Base-by-base conservation (phyloP, 139 green algal genomes). In the Raphidocelis subcapitata region DNA sequence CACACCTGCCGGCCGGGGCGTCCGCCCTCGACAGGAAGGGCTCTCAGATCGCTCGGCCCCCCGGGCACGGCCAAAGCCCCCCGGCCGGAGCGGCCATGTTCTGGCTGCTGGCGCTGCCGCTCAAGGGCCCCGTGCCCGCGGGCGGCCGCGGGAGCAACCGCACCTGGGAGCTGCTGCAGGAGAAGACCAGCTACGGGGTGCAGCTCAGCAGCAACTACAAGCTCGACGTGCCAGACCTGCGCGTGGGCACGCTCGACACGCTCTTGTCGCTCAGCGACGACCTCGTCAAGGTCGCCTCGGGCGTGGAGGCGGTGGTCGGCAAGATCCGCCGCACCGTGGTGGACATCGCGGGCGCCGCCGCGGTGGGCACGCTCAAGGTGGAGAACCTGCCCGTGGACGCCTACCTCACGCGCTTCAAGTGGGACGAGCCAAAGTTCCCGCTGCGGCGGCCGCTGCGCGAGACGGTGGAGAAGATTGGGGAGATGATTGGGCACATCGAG, bases 401-500 rank as follows among this genome's bases (percentile, higher is more conserved):
- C 14, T 76, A 69, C 59, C 59, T 76, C 35, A 76, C 57, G 14
- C 69, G 69, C 20, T 76, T 76, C 69, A 68, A 32, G 41, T 99
- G 96, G 96, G 88, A 99, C 72, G 96, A 98, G 81, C 93, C 94
- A 20, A 99, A 99, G 85, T 97, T 97, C 71, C 95, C 96, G 0
- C 70, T 87, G 5, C 86, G 90, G 15, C 82, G 88, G 3, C 88
- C 93, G 0, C 84, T 98, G 37, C 86, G 86, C 47, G 96, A 99
- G 62, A 97, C 88, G 14, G 87, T 99, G 23, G 81, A 92, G 2
- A 92, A 92, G 61, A 92, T 99, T 44, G 85, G 78, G 3, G 95
- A 99, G 52, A 89, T 82, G 15, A 76, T 98, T 14, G 70, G 75
- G 24, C 92, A 91, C 65, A 81, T 99, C 32, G 96, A 99, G 61